Conservation (phyloP, 805 yeast species). For the Candida glaebosa region DNA sequence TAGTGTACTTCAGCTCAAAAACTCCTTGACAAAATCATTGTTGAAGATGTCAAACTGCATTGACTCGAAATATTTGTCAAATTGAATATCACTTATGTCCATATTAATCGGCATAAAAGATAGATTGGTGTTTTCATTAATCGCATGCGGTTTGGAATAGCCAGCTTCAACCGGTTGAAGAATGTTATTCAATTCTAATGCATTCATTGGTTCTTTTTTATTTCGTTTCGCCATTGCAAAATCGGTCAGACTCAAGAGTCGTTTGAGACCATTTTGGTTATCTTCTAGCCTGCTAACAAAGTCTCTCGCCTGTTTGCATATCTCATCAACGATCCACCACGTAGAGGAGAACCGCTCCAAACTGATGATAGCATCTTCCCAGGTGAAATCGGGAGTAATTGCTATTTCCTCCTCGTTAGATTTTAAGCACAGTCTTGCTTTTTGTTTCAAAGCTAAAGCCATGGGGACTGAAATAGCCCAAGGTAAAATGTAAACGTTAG, state of each 20-base stretch:
- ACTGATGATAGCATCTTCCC: conserved; percentile 17
- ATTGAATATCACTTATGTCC: conserved; percentile 10
- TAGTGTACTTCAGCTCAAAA: conserved; percentile 17
- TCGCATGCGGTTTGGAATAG: background rate
- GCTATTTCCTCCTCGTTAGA: background rate
- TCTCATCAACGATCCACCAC: conserved; percentile 30
- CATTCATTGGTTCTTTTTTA: background rate
- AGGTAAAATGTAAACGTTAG: conserved; percentile 24
- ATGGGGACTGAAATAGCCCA: conserved; percentile 25
- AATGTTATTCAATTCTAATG: background rate
- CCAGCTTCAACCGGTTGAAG: background rate
- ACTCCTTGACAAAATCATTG: conserved; percentile 24
- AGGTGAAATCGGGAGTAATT: conserved; percentile 7
- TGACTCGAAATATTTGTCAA: conserved; percentile 22
- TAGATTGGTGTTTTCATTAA: background rate
- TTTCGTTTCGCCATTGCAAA: background rate
- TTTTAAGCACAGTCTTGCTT: conserved; percentile 10
- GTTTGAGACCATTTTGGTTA: conserved; percentile 1
- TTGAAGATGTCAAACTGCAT: conserved; percentile 26
- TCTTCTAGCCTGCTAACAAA: conserved; percentile 16
- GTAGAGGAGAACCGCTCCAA: conserved; percentile 17
- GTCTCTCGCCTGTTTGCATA: conserved; percentile 18
- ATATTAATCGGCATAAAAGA: conserved; percentile 1
- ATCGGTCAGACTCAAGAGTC: background rate
- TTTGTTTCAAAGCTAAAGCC: conserved; percentile 21